phyloP scores from a whole-genome alignment of 106 monocot species.

The Acanthochlamys bracteata region DNA sequence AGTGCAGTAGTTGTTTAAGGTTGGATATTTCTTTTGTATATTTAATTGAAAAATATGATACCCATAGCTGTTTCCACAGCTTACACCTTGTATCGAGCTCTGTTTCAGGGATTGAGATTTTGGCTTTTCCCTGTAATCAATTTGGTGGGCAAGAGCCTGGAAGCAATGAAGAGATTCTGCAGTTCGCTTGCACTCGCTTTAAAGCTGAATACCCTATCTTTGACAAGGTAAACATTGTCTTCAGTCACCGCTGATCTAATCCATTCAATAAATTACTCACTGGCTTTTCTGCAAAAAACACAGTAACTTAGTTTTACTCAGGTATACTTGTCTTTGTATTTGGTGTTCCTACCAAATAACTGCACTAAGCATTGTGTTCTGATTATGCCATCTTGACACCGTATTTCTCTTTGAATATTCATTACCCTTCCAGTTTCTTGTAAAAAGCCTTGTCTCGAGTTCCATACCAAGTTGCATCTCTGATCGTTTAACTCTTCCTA shows the following conservation, averaged over 20 bases:
- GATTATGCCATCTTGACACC: too few species aligned
- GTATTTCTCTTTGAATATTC: too few species aligned
- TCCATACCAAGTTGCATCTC: too few species aligned
- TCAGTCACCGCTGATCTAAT: background rate
- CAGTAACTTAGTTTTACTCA: background rate
- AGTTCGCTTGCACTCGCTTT: slow-evolving; percentile 94
- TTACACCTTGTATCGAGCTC: background rate
- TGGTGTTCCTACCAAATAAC: too few species aligned
- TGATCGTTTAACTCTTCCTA: too few species aligned
- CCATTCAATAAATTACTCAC: background rate
- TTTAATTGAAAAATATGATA: background rate
- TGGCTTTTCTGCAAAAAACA: background rate
- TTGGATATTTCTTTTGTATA: background rate
- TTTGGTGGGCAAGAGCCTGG: slow-evolving; percentile 88
- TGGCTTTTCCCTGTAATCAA: slow-evolving; percentile 98
- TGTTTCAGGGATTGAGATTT: slow-evolving; percentile 64
- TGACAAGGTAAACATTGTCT: slow-evolving; percentile 58
- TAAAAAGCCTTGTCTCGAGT: too few species aligned
- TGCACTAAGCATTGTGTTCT: too few species aligned
- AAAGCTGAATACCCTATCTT: slow-evolving; percentile 98
- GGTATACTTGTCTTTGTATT: too few species aligned
- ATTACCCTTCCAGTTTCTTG: too few species aligned
- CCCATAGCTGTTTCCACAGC: background rate
- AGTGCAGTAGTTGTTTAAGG: too few species aligned
- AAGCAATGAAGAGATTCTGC: slow-evolving; percentile 76